Evolutionary conservation across 768 basidiomycete species (phyloP), one percentile per base, ranked within the genome.

Genomic region (Mycena haematopus): DNA sequence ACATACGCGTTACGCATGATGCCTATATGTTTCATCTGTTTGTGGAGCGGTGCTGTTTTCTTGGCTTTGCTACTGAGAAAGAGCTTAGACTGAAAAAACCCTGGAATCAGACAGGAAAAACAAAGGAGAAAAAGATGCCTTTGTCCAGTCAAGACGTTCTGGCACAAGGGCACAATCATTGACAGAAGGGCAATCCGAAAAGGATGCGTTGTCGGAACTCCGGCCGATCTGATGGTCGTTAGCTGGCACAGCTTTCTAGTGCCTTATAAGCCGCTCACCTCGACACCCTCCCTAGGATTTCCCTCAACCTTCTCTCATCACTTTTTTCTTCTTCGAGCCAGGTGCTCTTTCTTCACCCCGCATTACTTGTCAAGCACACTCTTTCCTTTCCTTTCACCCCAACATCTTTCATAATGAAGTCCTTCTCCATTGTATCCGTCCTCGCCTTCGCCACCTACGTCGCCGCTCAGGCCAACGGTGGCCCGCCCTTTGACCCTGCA

Each of bases 281-380:
- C 19, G n/a, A 3, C n/a, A 9, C 5, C 10, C 13, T 9, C 6
- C 6, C 31, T 36, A 62, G 61, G 61, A 42, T 35, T 40, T 46
- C 35, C n/a, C 61, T 47, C 51, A 31, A 42, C 61, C 61, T 62
- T 62, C 61, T 56, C 27, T 62, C 61, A 62, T 62, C 55, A 50
- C 60, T 9, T 52, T 50, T 50, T 62, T 51, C 60, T 56, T 51
- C 47, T 52, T 56, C 54, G 61, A 62, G 61, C 61, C 61, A 27
- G 61, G 61, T 45, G 61, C 61, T 62, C 61, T 35, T 45, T 33
- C 38, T 58, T 27, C 33, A 31, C 52, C 25, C 27, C 40, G 61
- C 61, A 36, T 62, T 50, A 62, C 60, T 45, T 33, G 19, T 22
- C 47, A 31, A 52, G 7, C 38, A n/a, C 58, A 44, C 50, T 51